Evolutionary conservation across 164 flowering plant species (phyloP).

Genomic region (Santalum album): DNA sequence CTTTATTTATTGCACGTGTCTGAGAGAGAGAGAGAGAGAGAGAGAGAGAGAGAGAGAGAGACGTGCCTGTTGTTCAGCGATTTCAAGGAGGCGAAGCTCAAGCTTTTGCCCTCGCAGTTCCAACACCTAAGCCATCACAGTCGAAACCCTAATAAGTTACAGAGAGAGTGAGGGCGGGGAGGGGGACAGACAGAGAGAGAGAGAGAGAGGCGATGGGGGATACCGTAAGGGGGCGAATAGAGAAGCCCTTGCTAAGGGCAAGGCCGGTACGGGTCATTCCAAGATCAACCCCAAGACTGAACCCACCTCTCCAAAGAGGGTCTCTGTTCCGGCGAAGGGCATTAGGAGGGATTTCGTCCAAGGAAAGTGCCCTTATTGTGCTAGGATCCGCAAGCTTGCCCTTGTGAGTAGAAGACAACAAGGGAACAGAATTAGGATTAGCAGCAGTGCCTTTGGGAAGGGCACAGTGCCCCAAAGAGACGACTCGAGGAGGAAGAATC

Average conservation of each 20-base stretch:
- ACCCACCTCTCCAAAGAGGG: conserved; percentile 60
- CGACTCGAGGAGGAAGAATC: no score
- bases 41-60: conserved; percentile 6
- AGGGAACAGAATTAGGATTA: no score
- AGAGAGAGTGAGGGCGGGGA: not conserved
- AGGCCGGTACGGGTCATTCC: conserved; percentile 81
- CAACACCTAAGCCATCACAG: conserved; percentile 43
- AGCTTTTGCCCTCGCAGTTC: conserved; percentile 73
- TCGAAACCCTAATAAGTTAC: conserved; percentile 2
- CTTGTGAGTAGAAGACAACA: no score
- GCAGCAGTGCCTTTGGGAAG: no score
- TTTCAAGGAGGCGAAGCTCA: conserved; percentile 59
- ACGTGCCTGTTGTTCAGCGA: conserved; percentile 60
- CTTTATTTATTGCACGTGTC: no score
- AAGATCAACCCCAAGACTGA: conserved; percentile 79
- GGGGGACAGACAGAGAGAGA: conserved; percentile 1
- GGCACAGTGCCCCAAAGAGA: no score
- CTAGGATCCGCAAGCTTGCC: no score
- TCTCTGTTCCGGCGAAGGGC: conserved; percentile 54
- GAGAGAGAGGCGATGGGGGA: not conserved
- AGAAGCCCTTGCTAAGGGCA: conserved; percentile 85
- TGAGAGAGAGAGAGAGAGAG: no score
- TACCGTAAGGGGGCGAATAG: conserved; percentile 75
- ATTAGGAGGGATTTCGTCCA: conserved; percentile 53
- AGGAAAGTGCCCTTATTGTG: not conserved